A percentile compares a stretch with the other conserved stretches of the same genome.
phyloP scores from a whole-genome alignment of 805 yeast species.

The Yamadazyma sp. region DNA sequence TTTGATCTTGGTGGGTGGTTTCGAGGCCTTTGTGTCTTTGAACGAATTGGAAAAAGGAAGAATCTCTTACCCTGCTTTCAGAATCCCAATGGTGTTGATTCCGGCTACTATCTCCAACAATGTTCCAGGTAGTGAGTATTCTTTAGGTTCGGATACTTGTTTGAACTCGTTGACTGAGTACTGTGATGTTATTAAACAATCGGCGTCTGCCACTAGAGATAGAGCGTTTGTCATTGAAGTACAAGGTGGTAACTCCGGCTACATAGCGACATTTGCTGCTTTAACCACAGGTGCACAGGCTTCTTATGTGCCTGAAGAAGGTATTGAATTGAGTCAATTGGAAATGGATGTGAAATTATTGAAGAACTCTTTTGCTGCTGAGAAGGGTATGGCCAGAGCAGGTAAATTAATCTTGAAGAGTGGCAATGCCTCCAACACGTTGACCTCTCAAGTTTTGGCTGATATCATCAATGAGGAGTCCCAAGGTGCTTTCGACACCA shows the following conservation, averaged over 20 bases:
- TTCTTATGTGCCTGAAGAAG: conserved; percentile 86
- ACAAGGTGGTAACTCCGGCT: conserved; percentile 97
- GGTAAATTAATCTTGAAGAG: conserved; percentile 86
- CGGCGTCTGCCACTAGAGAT: conserved; percentile 91
- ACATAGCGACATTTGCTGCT: conserved; percentile 82
- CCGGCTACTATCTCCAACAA: conserved; percentile 97
- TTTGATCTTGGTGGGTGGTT: conserved; percentile 89
- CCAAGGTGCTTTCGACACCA: conserved; percentile 75
- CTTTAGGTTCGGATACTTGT: conserved; percentile 95
- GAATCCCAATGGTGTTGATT: conserved; percentile 89
- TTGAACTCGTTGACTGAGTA: conserved; percentile 85
- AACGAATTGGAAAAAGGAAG: conserved; percentile 80
- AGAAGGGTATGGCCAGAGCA: conserved; percentile 74
- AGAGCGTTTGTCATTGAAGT: conserved; percentile 96
- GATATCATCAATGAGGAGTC: conserved; percentile 81
- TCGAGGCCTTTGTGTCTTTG: conserved; percentile 90
- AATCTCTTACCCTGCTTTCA: conserved; percentile 78
- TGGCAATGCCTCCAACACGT: conserved; percentile 78
- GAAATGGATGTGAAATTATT: conserved; percentile 74
- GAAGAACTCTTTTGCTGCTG: conserved; percentile 65
- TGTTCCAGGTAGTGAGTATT: conserved; percentile 98
- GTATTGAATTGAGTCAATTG: conserved; percentile 64
- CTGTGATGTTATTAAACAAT: conserved; percentile 93
- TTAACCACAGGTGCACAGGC: conserved; percentile 90
- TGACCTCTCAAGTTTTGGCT: conserved; percentile 79